Base-by-base conservation (phyloP, 306 rosid genomes). In the Mucuna pruriens region DNA sequence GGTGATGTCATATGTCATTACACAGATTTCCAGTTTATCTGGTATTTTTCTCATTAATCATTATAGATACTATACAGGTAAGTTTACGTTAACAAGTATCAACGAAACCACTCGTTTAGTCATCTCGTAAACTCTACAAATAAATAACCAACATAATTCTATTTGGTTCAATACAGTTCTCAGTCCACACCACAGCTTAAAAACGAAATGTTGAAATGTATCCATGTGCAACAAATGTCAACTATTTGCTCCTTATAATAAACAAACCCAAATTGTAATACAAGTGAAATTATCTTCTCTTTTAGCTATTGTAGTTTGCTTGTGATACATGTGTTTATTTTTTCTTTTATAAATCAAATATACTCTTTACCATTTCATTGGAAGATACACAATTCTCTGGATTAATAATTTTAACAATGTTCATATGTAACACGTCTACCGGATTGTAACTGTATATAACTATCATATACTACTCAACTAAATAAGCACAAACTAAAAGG, bases 261-360 rank as follows among this genome's bases (percentile, higher is more conserved):
- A 6, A 63, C 68, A n/a, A 36, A 8, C 12, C 16, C 11, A 54
- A 19, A 63, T 6, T 15, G 69, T 16, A 31, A 31, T 55, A 23
- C 39, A 6, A 0, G 42, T 33, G 69, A 16, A 16, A 62, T 31
- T 62, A 62, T 62, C 31, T 29, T 62, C 17, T 9, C 12, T 36
- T 19, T 60, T 60, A 60, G 51, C 40, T 29, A n/a, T 19, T 71
- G 76, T 29, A 9, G 46, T 48, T 72, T 72, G 19, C 64, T 19
- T 48, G 61, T 46, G 22, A 29, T 26, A 6, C 15, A 55, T 11
- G 12, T 9, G 25, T 22, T 46, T 23, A 6, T 22, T 20, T 42
- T 62, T n/a, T 70, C 40, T 68, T n/a, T n/a, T 16, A 25, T 46
- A 48, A 71, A 49, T 48, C 46, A 49, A 69, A 69, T 69, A n/a